Evolutionary conservation across 257 asterid species (phyloP).

Genomic region (Solanum commersonii): DNA sequence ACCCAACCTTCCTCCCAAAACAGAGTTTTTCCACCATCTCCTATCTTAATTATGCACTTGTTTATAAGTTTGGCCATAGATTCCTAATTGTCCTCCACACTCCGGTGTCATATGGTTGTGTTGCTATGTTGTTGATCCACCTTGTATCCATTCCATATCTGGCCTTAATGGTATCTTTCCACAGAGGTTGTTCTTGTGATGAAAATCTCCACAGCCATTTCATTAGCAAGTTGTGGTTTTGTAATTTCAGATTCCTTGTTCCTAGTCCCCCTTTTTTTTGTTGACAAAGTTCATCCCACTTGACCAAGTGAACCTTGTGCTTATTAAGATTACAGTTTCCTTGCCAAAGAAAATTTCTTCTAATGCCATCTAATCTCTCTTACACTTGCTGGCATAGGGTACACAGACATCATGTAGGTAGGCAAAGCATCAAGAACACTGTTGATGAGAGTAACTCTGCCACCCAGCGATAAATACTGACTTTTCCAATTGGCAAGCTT

Average conservation of each 20-base stretch:
- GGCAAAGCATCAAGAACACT: neutral
- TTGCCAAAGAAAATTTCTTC: neutral
- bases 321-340: neutral
- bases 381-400: neutral
- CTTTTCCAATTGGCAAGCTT: neutral
- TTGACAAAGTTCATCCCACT: neutral
- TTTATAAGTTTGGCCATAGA: neutral
- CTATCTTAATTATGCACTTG: neutral
- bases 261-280: neutral
- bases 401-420: neutral
- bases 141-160: neutral
- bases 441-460: neutral
- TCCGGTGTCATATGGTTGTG: neutral
- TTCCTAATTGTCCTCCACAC: neutral
- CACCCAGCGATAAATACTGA: neutral
- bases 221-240: neutral
- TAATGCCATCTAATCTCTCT: neutral
- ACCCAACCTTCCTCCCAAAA: neutral
- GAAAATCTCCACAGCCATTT: neutral
- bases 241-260: neutral
- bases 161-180: neutral
- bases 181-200: neutral
- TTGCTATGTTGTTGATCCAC: neutral
- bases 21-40: neutral
- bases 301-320: neutral